phyloP scores from a whole-genome alignment of 495 filamentous ascomycete species.

The Letharia lupina region DNA sequence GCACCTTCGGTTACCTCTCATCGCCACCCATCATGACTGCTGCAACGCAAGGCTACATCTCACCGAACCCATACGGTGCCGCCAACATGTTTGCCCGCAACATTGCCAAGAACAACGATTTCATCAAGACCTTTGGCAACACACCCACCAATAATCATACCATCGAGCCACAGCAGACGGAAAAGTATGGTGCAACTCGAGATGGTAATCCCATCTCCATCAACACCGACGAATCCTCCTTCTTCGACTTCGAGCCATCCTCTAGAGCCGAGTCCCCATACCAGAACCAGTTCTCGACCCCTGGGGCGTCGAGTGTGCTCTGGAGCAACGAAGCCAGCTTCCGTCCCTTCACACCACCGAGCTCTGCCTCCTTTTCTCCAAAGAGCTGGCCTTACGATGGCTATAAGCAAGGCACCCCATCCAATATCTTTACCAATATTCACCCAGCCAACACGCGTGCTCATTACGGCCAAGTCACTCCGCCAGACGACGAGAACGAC shows the following conservation, averaged over 20 bases:
- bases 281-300: constrained; percentile 8
- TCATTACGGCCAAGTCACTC: constrained; percentile 25
- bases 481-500: constrained; percentile 21
- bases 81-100: constrained; percentile 15
- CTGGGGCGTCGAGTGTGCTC: constrained; percentile 5
- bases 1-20: not conserved
- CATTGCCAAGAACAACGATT: constrained; percentile 9
- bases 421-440: constrained; percentile 22
- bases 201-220: not conserved
- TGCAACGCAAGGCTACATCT: constrained; percentile 6
- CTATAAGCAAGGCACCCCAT: constrained; percentile 9
- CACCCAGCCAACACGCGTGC: constrained; percentile 15
- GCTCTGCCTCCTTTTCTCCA: constrained; percentile 18
- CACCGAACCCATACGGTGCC: not conserved
- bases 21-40: not conserved
- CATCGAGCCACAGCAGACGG: constrained; percentile 6
- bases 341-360: constrained; percentile 19
- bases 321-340: constrained; percentile 13
- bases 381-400: constrained; percentile 20
- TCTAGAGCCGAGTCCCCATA: constrained; percentile 13
- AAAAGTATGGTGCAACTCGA: constrained; percentile 6
- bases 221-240: constrained; percentile 13
- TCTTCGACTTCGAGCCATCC: constrained; percentile 21
- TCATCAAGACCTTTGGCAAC: constrained; percentile 14
- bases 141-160: constrained; percentile 1